phyloP scores from a whole-genome alignment of 2,329 filamentous ascomycete genomes.

The Aspergillus sclerotialis region DNA sequence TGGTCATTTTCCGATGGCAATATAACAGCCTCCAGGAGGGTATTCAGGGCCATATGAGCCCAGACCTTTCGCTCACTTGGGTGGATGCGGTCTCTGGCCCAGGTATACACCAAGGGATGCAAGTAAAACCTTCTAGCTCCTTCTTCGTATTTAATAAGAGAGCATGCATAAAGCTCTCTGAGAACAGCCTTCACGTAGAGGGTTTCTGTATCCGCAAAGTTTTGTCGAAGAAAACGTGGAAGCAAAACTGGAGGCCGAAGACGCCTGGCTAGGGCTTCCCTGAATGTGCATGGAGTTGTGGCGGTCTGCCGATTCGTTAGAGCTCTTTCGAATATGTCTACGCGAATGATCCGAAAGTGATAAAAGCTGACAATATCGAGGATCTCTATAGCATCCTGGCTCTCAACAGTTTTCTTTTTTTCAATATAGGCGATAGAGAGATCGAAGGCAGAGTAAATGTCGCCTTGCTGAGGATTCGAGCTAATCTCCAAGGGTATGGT shows the following conservation, averaged over 20 bases:
- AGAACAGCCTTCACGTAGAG: constrained; percentile 9
- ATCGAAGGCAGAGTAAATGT: constrained; percentile 5
- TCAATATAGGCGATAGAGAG: constrained; percentile 4
- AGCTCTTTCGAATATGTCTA: constrained; percentile 7
- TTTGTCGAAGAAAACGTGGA: constrained; percentile 1
- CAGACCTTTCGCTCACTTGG: constrained; percentile 9
- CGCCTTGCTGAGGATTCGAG: neutral
- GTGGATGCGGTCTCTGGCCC: constrained; percentile 20
- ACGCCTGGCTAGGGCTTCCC: neutral
- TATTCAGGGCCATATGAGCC: constrained; percentile 7
- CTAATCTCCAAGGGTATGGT: neutral
- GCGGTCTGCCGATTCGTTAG: constrained; percentile 4
- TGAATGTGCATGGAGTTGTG: constrained; percentile 1
- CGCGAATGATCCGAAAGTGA: constrained; percentile 5
- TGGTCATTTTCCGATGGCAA: constrained; percentile 5
- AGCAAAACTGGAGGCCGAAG: constrained; percentile 3
- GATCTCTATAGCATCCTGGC: constrained; percentile 7
- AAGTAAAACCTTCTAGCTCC: constrained; percentile 15
- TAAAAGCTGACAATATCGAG: constrained; percentile 9
- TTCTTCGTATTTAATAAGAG: constrained; percentile 14
- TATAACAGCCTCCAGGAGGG: constrained; percentile 10
- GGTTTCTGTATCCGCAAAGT: constrained; percentile 2
- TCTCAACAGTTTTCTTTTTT: constrained; percentile 3
- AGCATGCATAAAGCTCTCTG: constrained; percentile 6
- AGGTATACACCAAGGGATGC: constrained; percentile 29